These are phyloP conservation scores for Dactylellina drechsleri DNA, from an alignment of 2,329 filamentous ascomycete genomes.

Conservation along the genomic window DNA sequence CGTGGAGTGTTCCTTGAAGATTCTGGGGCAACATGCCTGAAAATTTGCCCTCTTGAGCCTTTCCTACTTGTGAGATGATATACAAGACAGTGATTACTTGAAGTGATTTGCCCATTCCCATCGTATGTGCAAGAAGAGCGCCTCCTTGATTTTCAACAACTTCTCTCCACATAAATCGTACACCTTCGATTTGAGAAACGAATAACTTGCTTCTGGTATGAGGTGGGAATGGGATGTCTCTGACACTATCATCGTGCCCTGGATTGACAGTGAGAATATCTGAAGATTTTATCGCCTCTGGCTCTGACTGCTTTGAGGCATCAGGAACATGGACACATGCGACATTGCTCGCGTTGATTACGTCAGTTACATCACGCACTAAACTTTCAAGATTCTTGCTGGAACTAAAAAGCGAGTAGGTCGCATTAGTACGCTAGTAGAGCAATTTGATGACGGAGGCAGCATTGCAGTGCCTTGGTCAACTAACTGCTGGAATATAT, in stretches of 20 bases:
- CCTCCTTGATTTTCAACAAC: slow-evolving; percentile 66
- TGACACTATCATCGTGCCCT: background rate
- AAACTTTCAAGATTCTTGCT: too few species aligned
- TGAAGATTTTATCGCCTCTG: background rate
- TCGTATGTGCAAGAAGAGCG: slow-evolving; percentile 64
- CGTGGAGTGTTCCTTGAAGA: slow-evolving; percentile 69
- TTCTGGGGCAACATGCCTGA: slow-evolving; percentile 73
- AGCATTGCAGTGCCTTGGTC: too few species aligned
- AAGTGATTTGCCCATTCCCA: slow-evolving; percentile 94
- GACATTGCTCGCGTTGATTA: too few species aligned
- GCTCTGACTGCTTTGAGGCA: background rate
- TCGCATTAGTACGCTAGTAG: too few species aligned
- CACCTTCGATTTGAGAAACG: slow-evolving; percentile 73
- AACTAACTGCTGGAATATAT: too few species aligned
- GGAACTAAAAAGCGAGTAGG: too few species aligned
- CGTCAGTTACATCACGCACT: too few species aligned
- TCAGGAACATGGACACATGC: too few species aligned
- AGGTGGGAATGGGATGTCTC: slow-evolving; percentile 1
- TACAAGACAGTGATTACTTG: slow-evolving; percentile 67
- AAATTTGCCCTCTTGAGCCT: slow-evolving; percentile 65
- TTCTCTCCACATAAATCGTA: slow-evolving; percentile 90
- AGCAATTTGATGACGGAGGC: too few species aligned
- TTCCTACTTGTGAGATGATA: slow-evolving; percentile 63
- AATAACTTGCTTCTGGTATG: slow-evolving; percentile 17
- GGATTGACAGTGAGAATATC: slow-evolving; percentile 12